A percentile compares a stretch with the other conserved stretches of the same genome.
Evolutionary conservation across 352 stramenopile species (phyloP).

Genomic region (Phytophthora gonapodyides): DNA sequence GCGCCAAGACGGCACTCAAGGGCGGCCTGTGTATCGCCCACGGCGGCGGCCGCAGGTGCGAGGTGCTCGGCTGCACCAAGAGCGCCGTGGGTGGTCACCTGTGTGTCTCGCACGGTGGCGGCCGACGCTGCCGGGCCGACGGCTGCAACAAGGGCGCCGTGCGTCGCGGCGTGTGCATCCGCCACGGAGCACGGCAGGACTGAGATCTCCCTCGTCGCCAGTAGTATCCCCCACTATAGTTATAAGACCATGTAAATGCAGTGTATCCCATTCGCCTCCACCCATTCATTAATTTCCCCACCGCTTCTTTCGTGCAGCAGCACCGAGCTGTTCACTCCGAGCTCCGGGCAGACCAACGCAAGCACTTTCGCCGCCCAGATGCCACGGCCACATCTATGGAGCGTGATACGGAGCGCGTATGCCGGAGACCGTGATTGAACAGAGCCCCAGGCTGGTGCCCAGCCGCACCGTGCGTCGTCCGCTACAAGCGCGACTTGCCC

Average conservation of each 20-base stretch:
- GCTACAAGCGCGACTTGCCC: not conserved
- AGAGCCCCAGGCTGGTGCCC: not conserved
- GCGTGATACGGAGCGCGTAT: constrained; percentile 24
- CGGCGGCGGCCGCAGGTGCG: constrained; percentile 61
- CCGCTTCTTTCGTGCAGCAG: constrained; percentile 2
- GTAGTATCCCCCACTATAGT: constrained; percentile 6
- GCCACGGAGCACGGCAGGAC: constrained; percentile 50
- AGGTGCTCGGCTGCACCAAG: constrained; percentile 52
- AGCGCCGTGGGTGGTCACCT: constrained; percentile 64
- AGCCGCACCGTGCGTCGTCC: constrained; percentile 12
- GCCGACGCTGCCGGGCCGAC: constrained; percentile 55
- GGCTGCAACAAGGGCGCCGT: constrained; percentile 75
- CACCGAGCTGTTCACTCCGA: too few relatives aligned
- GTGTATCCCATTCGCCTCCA: not conserved
- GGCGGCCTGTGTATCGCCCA: constrained; percentile 68
- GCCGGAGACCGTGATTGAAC: constrained; percentile 22
- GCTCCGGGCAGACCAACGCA: not conserved
- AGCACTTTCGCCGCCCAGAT: constrained; percentile 10
- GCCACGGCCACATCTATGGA: constrained; percentile 11
- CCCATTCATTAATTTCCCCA: not conserved
- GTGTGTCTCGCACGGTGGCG: constrained; percentile 69
- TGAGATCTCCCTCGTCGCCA: constrained; percentile 7
- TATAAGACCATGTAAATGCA: constrained; percentile 42
- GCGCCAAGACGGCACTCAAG: constrained; percentile 71
- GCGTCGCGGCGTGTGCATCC: constrained; percentile 75